Evolutionary conservation across 352 stramenopile genomes (phyloP).

Genomic region (Phytophthora tubulina): DNA sequence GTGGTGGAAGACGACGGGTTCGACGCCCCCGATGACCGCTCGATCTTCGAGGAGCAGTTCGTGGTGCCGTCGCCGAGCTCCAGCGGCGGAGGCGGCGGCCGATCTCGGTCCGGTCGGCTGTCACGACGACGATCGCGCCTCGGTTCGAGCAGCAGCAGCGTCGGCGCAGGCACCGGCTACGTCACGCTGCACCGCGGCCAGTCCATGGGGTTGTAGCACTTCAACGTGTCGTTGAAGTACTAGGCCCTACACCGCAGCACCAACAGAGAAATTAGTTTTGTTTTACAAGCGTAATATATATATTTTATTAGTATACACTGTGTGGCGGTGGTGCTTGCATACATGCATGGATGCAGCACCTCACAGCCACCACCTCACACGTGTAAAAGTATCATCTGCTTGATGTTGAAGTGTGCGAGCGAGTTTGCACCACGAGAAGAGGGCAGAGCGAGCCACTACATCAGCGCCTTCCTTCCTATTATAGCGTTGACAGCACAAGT

Average conservation of each 20-base stretch:
- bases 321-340: constrained; percentile 1
- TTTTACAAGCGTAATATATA: constrained; percentile 8
- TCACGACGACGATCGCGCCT: constrained; percentile 38
- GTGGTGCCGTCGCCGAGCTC: constrained; percentile 37
- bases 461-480: too few relatives aligned
- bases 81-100: constrained; percentile 19
- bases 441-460: too few relatives aligned
- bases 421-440: too few relatives aligned
- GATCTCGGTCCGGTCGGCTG: constrained; percentile 13
- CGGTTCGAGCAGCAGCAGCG: constrained; percentile 31
- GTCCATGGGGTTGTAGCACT: constrained; percentile 26
- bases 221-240: constrained; percentile 1
- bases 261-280: not conserved
- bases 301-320: not conserved
- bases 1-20: constrained; percentile 58
- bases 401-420: constrained; percentile 9
- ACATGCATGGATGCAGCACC: not conserved
- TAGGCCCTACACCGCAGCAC: too few relatives aligned
- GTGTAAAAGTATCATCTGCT: constrained; percentile 6
- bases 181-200: constrained; percentile 33
- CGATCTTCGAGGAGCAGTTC: constrained; percentile 43
- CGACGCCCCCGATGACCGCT: constrained; percentile 31
- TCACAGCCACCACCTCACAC: not conserved
- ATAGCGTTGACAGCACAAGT: too few relatives aligned
- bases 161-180: constrained; percentile 28